Conservation (phyloP, 768 basidiomycete genomes). For the Phylloporus arenicola region DNA sequence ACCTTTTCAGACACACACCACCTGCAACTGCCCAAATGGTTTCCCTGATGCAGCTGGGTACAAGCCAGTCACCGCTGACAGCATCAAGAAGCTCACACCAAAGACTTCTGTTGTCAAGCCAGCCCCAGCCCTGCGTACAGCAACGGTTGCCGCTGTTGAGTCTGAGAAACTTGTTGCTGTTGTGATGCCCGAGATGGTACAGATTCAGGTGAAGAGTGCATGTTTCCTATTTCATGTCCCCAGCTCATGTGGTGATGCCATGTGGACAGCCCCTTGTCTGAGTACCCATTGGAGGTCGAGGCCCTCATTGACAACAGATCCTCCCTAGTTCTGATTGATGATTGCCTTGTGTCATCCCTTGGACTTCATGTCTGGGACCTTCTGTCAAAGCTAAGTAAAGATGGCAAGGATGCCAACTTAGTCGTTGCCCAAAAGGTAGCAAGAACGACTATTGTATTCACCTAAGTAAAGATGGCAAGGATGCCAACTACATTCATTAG, state of each 20-base stretch:
- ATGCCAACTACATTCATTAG: no score
- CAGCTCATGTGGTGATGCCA: slow-evolving; percentile 13
- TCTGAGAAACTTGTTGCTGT: slow-evolving; percentile 1
- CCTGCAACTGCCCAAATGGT: not conserved
- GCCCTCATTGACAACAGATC: slow-evolving; percentile 29
- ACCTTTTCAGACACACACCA: not conserved
- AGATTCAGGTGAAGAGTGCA: slow-evolving; percentile 8
- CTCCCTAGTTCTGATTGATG: slow-evolving; percentile 26
- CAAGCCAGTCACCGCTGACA: not conserved
- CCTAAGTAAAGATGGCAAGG: no score
- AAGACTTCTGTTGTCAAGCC: not conserved
- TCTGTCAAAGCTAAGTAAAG: no score
- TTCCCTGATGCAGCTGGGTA: not conserved
- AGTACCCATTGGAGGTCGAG: not conserved
- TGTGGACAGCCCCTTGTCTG: not conserved
- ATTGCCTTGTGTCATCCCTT: not conserved
- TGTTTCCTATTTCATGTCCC: not conserved
- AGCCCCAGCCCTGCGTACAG: no score
- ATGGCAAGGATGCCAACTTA: no score
- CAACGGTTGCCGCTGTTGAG: not conserved
- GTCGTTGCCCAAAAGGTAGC: no score
- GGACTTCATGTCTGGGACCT: not conserved
- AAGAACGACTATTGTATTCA: no score
- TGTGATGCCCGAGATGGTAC: not conserved
- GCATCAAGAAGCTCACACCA: not conserved